Percentiles rank a stretch among this genome's conserved stretches.
These are phyloP conservation scores for Colletotrichum godetiae DNA, from an alignment of 2,329 filamentous ascomycete genomes.

Conservation along the genomic window DNA sequence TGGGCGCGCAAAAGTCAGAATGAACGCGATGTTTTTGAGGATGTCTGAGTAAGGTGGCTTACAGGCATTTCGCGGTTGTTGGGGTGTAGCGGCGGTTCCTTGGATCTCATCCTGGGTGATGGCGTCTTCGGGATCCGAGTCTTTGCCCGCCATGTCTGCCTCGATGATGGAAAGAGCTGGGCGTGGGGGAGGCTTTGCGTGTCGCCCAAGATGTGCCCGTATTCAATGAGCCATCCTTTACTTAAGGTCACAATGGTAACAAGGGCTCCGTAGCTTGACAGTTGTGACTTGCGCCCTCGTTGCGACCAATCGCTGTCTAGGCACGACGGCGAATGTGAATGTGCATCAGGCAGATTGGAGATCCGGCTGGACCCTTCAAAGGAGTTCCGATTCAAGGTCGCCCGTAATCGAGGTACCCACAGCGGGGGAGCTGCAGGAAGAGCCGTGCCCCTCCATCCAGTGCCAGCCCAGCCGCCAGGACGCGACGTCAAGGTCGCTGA, in stretches of 20 bases:
- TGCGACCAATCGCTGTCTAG: neutral
- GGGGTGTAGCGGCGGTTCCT: constrained; percentile 43
- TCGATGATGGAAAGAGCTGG: neutral
- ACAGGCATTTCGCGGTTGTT: constrained; percentile 55
- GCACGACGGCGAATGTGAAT: neutral
- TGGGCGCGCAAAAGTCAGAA: neutral
- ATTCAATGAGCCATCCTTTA: constrained; percentile 3
- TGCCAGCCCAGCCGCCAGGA: neutral
- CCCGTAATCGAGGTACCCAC: neutral
- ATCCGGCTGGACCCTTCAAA: neutral
- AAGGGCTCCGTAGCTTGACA: neutral
- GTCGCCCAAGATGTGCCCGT: neutral
- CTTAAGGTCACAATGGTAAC: neutral
- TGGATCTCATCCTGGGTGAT: constrained; percentile 55
- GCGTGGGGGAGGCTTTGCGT: neutral
- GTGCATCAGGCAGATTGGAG: neutral
- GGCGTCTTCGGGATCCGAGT: constrained; percentile 51
- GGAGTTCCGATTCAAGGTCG: neutral
- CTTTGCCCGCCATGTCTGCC: constrained; percentile 39
- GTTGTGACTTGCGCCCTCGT: neutral
- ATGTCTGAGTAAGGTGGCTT: constrained; percentile 25
- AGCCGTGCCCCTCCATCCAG: constrained; percentile 2
- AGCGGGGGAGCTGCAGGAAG: constrained; percentile 6
- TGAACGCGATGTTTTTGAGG: neutral
- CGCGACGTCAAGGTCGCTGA: constrained; percentile 1